phyloP scores from a whole-genome alignment of 2,329 filamentous ascomycete species.

The Colletotrichum sublineola region DNA sequence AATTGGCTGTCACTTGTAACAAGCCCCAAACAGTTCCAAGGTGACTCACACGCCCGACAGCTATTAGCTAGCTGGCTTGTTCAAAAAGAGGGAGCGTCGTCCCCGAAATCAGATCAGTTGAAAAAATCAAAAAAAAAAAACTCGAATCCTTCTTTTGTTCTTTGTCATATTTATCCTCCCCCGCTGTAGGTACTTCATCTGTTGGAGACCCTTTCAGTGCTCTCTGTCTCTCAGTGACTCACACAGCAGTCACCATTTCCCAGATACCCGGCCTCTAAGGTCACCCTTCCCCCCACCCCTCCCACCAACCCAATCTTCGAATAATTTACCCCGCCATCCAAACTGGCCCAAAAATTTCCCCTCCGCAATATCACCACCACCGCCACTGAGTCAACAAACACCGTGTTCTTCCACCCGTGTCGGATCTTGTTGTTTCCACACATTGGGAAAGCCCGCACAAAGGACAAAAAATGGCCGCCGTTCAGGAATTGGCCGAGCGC shows the following conservation, averaged over 20 bases:
- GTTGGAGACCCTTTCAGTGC: background rate
- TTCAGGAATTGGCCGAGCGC: slow-evolving; percentile 65
- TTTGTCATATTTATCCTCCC: background rate
- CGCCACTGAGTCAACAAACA: slow-evolving; percentile 34
- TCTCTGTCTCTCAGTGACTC: slow-evolving; percentile 27
- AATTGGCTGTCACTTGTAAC: slow-evolving; percentile 6
- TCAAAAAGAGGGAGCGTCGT: background rate
- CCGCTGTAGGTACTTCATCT: background rate
- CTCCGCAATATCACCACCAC: slow-evolving; percentile 3
- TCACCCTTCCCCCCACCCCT: slow-evolving; percentile 25
- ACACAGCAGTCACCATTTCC: slow-evolving; percentile 23
- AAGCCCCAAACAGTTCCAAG: slow-evolving; percentile 13
- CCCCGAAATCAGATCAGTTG: background rate
- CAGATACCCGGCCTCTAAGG: slow-evolving; percentile 13
- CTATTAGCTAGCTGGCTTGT: background rate
- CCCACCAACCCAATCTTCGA: slow-evolving; percentile 39
- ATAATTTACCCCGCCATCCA: slow-evolving; percentile 43
- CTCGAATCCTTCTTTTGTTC: background rate
- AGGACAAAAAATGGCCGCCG: slow-evolving; percentile 51
- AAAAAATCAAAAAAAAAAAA: too few species aligned
- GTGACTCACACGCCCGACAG: slow-evolving; percentile 14
- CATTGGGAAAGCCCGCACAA: background rate
- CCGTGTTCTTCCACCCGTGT: slow-evolving; percentile 19
- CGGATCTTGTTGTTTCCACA: background rate
- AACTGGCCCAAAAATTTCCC: slow-evolving; percentile 40